Percentiles rank a stretch among this genome's conserved stretches.
Evolutionary conservation across 2,329 filamentous ascomycete genomes (phyloP).

Genomic region (Pseudogymnoascus sp.): DNA sequence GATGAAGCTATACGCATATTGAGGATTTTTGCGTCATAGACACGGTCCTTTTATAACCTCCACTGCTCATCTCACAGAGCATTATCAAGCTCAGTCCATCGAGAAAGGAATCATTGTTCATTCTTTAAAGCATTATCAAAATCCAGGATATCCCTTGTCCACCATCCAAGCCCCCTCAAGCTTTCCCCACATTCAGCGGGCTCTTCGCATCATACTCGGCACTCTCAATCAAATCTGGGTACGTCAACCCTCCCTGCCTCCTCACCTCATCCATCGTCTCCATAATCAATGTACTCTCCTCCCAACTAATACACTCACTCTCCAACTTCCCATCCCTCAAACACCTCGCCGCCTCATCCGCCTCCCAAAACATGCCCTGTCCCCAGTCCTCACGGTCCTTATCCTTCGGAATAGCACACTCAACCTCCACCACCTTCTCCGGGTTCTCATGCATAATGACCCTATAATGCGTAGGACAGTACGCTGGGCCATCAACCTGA

Average conservation of each 20-base stretch:
- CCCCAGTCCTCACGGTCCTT: slow-evolving; percentile 32
- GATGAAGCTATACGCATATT: neutral
- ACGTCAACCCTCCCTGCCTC: slow-evolving; percentile 51
- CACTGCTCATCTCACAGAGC: neutral
- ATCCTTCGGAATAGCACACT: slow-evolving; percentile 37
- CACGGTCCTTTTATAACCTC: neutral
- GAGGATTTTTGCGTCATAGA: neutral
- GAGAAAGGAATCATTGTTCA: neutral
- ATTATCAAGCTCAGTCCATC: neutral
- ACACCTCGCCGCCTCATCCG: slow-evolving; percentile 57
- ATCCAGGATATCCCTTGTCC: neutral
- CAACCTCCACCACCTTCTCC: slow-evolving; percentile 26
- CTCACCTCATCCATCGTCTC: slow-evolving; percentile 63
- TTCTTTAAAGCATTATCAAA: neutral
- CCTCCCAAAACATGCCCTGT: slow-evolving; percentile 64
- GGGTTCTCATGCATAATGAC: slow-evolving; percentile 38
- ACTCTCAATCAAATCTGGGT: slow-evolving; percentile 57
- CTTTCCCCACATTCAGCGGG: slow-evolving; percentile 40
- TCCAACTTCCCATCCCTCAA: slow-evolving; percentile 55
- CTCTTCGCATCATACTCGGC: slow-evolving; percentile 52
- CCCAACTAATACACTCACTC: slow-evolving; percentile 47
- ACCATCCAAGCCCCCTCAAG: neutral
- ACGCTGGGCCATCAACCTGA: slow-evolving; percentile 52
- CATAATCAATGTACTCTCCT: slow-evolving; percentile 62
- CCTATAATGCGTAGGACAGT: slow-evolving; percentile 44